Base-by-base conservation (phyloP, 2,329 filamentous ascomycete species). In the Tolypocladium guangdongense region DNA sequence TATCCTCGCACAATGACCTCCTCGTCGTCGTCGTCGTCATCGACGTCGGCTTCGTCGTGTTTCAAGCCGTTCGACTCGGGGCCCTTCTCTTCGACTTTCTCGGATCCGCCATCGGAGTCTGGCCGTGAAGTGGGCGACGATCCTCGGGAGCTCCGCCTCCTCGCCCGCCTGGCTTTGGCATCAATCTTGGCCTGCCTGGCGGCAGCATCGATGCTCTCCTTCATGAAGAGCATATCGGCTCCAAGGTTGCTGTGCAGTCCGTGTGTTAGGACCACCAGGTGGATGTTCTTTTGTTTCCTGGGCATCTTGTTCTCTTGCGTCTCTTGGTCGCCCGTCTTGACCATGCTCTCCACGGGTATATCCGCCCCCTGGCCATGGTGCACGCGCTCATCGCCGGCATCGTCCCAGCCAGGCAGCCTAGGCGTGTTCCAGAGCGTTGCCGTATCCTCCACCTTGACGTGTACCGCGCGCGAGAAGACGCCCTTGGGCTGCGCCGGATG, bases 171-270 rank as follows among this genome's bases (percentile, higher is more conserved):
- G 50, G 74, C 77, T 65, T 78, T 84, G 38, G 84, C 82, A 67
- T 88, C 85, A 50, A 82, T 73, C 60, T 85, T 84, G 32, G 88
- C 86, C 65, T 92, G 83, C 61, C 76, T 85, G 4, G 86, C 86
- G 3, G 88, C 84, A 32, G 84, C 83, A 71, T 99, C 93, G 57
- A 99, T 97, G 68, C 90, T 95, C 70, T 99, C 93, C 66, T 99
- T 99, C 67, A 99, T 73, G 66, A 88, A 99, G 22, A 99, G 76
- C 93, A 99, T 96, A 67, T 99, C 93, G 24, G 90, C 88, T 6
- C 93, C 90, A 14, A 96, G 77, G 67, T 99, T 99, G 70, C 92
- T 96, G 68, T 99, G 93, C 58, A 99, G 70, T 0, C 93, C 93
- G 71, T 99, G 93, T 0, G 93, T 97, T 50, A 99, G 72, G 36